Evolutionary conservation across 176 grass and related monocot genomes (phyloP).

Genomic region (Echinochloa phyllopogon): DNA sequence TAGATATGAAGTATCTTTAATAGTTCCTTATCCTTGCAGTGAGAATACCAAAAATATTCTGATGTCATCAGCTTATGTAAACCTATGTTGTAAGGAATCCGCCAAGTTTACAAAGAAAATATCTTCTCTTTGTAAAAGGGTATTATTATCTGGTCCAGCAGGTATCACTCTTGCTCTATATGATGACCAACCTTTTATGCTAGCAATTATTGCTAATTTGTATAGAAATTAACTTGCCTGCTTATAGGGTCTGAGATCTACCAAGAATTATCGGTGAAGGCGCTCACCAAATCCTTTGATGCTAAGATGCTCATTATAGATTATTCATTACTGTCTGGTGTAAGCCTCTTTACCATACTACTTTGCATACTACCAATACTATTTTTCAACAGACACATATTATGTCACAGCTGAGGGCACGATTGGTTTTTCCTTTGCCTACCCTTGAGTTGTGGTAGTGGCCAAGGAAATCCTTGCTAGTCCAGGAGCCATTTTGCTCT

Average conservation of each 20-base stretch:
- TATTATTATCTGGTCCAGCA: constrained; percentile 90
- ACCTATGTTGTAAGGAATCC: constrained; percentile 81
- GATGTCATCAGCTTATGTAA: constrained; percentile 82
- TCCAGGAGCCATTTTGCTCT: background rate
- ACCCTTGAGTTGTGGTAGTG: background rate
- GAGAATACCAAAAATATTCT: constrained; percentile 84
- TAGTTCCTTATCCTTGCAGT: constrained; percentile 58
- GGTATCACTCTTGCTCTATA: constrained; percentile 54
- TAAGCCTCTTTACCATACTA: constrained; percentile 57
- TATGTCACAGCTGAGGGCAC: background rate
- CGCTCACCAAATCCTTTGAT: constrained; percentile 79
- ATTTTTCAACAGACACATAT: constrained; percentile 18
- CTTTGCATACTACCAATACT: background rate
- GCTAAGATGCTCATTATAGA: constrained; percentile 87
- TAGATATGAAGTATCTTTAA: constrained; percentile 44
- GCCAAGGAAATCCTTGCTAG: background rate
- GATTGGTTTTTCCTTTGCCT: constrained; percentile 4
- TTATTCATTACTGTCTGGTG: constrained; percentile 65
- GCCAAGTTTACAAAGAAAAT: constrained; percentile 77
- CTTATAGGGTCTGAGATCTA: constrained; percentile 92
- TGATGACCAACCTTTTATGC: constrained; percentile 16
- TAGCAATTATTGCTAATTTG: constrained; percentile 13
- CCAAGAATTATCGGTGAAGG: constrained; percentile 87
- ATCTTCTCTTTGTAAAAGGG: constrained; percentile 82
- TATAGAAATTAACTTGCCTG: constrained; percentile 32